phyloP scores from a whole-genome alignment of 805 yeast genomes.

The Kodamaea neixiangensis region DNA sequence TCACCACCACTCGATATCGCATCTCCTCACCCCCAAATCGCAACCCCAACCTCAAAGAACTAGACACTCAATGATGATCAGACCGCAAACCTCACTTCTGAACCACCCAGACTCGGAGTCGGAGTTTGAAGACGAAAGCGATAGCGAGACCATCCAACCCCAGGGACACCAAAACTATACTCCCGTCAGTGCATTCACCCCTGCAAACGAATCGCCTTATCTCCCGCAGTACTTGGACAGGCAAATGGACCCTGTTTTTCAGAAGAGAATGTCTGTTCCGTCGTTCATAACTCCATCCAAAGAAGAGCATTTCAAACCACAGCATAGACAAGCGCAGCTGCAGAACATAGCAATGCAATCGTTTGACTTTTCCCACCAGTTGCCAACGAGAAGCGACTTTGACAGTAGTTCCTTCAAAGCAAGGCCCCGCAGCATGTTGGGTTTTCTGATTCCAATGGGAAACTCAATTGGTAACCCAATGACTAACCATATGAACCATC shows the following conservation, averaged over 20 bases:
- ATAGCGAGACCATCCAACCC: conserved; percentile 1
- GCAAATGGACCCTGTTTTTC: conserved; percentile 9
- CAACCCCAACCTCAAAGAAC: not conserved
- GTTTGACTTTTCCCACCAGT: conserved; percentile 1
- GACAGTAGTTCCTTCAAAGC: conserved; percentile 1
- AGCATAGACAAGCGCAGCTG: conserved; percentile 1
- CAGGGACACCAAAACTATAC: conserved; percentile 4
- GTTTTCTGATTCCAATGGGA: not conserved
- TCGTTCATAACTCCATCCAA: not conserved
- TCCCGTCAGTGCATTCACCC: conserved; percentile 11
- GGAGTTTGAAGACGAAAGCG: conserved; percentile 16
- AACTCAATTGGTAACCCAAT: not conserved
- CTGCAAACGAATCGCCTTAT: conserved; percentile 8
- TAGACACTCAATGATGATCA: conserved; percentile 9
- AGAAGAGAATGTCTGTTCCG: conserved; percentile 6
- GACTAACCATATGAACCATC: not conserved
- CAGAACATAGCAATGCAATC: not conserved
- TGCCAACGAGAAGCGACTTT: conserved; percentile 2
- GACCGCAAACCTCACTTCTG: conserved; percentile 4
- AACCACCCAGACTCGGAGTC: conserved; percentile 13
- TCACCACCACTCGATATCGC: not conserved
- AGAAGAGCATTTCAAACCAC: conserved; percentile 1
- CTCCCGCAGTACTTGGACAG: conserved; percentile 9
- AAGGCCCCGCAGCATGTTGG: conserved; percentile 1
- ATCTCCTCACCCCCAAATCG: conserved; percentile 1